phyloP scores from a whole-genome alignment of 306 rosid species.

The Fragaria iinumae region DNA sequence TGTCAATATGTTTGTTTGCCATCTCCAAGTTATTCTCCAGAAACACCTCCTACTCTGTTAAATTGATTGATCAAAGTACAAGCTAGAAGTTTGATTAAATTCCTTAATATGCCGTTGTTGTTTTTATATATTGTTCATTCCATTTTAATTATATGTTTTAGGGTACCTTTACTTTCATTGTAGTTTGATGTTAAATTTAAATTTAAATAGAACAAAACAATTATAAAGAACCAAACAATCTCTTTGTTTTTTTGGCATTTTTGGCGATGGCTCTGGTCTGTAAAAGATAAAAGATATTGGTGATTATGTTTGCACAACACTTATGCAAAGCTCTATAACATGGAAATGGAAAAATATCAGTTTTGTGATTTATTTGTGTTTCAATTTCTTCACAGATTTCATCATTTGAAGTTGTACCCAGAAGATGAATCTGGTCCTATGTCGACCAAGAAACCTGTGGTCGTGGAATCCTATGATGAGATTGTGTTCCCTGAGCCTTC shows the following conservation, averaged over 20 bases:
- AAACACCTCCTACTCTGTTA: no score
- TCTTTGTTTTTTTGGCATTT: background rate
- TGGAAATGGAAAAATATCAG: slow-evolving; percentile 31
- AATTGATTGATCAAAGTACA: background rate
- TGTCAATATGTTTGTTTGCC: background rate
- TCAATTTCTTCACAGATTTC: slow-evolving; percentile 60
- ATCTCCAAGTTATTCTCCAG: background rate
- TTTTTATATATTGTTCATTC: background rate
- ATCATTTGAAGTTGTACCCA: slow-evolving; percentile 80
- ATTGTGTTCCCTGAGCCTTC: slow-evolving; percentile 74
- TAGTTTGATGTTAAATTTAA: background rate
- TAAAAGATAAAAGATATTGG: background rate
- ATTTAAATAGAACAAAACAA: background rate
- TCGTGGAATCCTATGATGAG: slow-evolving; percentile 65
- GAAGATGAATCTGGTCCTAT: slow-evolving; percentile 73
- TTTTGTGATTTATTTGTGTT: slow-evolving; percentile 40
- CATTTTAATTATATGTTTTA: background rate
- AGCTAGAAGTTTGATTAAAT: background rate
- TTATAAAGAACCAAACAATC: background rate
- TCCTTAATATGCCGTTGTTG: background rate
- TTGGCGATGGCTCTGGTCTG: background rate
- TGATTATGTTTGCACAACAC: background rate
- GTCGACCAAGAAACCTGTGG: slow-evolving; percentile 79
- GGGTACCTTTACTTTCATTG: background rate
- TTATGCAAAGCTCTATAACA: slow-evolving; percentile 10